A percentile compares a stretch with the other conserved stretches of the same genome.
phyloP scores from a whole-genome alignment of 345 rosid genomes.

The Combretum micranthum region DNA sequence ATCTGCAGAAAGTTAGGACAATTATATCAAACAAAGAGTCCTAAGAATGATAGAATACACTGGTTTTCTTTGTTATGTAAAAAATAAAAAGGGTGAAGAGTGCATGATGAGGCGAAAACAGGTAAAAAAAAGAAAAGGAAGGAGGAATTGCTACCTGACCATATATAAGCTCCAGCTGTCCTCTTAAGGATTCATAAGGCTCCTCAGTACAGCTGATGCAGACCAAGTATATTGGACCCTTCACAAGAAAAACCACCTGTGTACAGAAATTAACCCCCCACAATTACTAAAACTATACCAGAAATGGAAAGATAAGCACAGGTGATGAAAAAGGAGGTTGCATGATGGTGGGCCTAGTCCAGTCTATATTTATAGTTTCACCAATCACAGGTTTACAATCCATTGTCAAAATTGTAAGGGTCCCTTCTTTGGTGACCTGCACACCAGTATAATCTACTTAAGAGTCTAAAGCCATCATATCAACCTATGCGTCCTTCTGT shows the following conservation, averaged over 20 bases:
- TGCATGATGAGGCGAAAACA: not conserved
- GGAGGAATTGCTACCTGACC: constrained; percentile 64
- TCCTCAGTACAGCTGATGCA: constrained; percentile 98
- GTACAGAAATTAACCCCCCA: constrained; percentile 6
- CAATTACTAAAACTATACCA: not conserved
- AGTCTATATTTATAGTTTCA: no score
- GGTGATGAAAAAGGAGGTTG: not conserved
- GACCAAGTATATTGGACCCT: constrained; percentile 95
- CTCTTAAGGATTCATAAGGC: constrained; percentile 78
- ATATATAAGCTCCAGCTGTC: constrained; percentile 89
- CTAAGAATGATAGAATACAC: constrained; percentile 1
- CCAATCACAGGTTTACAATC: no score
- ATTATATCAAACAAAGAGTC: constrained; percentile 6
- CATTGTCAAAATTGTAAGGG: no score
- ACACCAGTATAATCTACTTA: not conserved
- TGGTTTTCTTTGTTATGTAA: not conserved
- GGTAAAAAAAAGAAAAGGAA: constrained; percentile 1
- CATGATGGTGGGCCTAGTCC: not conserved
- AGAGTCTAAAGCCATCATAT: no score
- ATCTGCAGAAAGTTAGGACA: constrained; percentile 54
- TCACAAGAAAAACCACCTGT: constrained; percentile 95
- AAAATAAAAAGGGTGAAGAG: not conserved
- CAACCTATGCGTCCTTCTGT: no score
- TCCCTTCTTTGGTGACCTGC: no score
- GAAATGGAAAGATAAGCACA: not conserved